Evolutionary conservation across 352 stramenopile genomes (phyloP), one percentile per base, ranked within the genome.

Genomic region (Bremia lactucae): DNA sequence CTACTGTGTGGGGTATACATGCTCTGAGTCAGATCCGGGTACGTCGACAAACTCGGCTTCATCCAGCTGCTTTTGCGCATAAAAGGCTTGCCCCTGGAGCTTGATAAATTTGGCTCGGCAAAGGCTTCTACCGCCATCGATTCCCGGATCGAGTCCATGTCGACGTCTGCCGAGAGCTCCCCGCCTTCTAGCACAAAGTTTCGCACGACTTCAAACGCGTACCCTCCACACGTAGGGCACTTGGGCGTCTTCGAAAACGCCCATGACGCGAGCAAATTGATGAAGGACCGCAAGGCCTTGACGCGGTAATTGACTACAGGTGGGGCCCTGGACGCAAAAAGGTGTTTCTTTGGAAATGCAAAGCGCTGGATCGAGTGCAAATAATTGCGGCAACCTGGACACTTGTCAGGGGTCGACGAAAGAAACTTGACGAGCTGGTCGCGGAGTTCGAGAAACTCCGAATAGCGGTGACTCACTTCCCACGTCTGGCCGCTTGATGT

Each of bases 281-380:
- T 54, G 43, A 92, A 92, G n/a, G 76, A 76, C 5, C 80, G 80
- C 42, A 92, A 57, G 25, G 77, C 80, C 46, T 87, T 83, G 36
- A 85, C 64, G 28, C 80, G 80, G 49, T 92, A 92, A 58, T 92
- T 89, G 40, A 92, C 50, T 4, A 92, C 77, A 2, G 73, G 55
- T n/a, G 71, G 65, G 34, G 73, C 80, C 31, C 70, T 60, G 9
- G 80, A 89, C 9, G 72, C 78, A 44, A 92, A 88, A 4, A 87
- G 31, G 51, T 92, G 80, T 58, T 92, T 92, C 59, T 88, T 89
- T 0, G 80, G 80, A 44, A 92, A 92, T 29, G 81, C 70, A 49
- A 92, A 92, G 46, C 65, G 57, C 50, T 74, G 59, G 55, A 92
- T 76, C 26, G 74, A 62, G 53, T 84, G 65, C 33, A 88, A 50